Percentiles rank a stretch among this genome's conserved stretches.
Conservation (phyloP, 306 rosid genomes). For the Lagenaria siceraria region DNA sequence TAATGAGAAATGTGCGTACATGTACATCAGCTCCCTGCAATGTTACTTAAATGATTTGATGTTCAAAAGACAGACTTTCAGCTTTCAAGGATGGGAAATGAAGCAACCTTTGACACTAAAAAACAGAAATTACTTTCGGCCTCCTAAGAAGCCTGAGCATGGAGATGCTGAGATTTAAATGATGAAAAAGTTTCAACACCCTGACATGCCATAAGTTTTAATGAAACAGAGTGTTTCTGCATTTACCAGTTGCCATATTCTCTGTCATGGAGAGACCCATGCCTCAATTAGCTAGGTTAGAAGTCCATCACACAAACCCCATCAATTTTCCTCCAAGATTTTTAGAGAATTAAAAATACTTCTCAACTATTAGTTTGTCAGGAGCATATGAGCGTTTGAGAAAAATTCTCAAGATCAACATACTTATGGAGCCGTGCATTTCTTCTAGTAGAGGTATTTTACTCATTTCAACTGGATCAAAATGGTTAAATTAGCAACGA, state of each 20-base stretch:
- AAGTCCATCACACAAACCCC: neutral
- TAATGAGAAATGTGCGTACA: neutral
- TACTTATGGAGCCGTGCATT: neutral
- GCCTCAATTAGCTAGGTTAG: neutral
- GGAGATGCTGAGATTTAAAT: neutral
- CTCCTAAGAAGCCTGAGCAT: neutral
- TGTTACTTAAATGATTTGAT: neutral
- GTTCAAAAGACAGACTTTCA: neutral
- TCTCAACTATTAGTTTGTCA: neutral
- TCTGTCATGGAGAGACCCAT: neutral
- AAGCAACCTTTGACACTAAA: neutral
- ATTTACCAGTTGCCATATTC: neutral
- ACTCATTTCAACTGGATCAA: neutral
- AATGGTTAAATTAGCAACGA: neutral
- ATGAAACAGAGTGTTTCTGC: neutral
- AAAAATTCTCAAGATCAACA: neutral
- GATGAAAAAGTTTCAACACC: neutral
- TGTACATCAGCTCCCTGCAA: neutral
- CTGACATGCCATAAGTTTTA: neutral
- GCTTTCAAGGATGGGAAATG: neutral
- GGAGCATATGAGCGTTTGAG: neutral
- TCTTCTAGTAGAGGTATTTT: neutral
- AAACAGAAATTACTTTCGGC: neutral
- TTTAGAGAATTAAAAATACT: neutral
- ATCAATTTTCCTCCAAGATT: neutral